Base-by-base conservation (phyloP, 2,329 filamentous ascomycete species). In the Monosporascus sp. region DNA sequence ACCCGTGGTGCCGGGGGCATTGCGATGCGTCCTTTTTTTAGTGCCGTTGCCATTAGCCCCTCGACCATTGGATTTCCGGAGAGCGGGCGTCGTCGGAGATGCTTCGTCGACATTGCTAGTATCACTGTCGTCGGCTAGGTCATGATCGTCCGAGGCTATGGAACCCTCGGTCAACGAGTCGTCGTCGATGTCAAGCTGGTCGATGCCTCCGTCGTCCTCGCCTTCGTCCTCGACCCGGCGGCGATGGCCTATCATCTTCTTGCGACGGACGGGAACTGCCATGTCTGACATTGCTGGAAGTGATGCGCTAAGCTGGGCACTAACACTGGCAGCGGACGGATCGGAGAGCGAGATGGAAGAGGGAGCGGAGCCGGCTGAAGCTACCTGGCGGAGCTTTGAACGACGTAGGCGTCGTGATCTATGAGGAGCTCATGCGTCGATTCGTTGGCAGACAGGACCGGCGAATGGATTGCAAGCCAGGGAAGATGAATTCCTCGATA, bases 151-250 rank as follows among this genome's bases (percentile, higher is more conserved):
- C 65, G 78, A 85, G 55, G 74, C 73, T 60, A 82, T 71, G 53
- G 85, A 87, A 59, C 80, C 84, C 55, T 87, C 85, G 58, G 80
- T 85, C 60, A 84, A 69, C 50, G 84, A 87, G 67, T 87, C 84
- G 61, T 87, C 84, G 60, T 86, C 83, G 40, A 81, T 68, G 48
- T 86, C 83, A 54, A 78, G 72, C 51, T 74, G 72, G 55, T 82
- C 80, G 50, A 71, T 74, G 55, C 76, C 78, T 59, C 74, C 80
- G 59, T 88, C 85, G 60, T 88, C 86, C 63, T 88, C 86, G 61
- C 80, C 85, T 67, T 89, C 86, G 64, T 89, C 85, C 70, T 85
- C 84, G 60, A 84, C 78, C 62, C 85, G 82, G 68, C 86, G 84
- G 65, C 86, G 82, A 62, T 82, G 82, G 67, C 84, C 83, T 70